phyloP scores from a whole-genome alignment of 2,329 filamentous ascomycete genomes.

The Geosmithia morbida region DNA sequence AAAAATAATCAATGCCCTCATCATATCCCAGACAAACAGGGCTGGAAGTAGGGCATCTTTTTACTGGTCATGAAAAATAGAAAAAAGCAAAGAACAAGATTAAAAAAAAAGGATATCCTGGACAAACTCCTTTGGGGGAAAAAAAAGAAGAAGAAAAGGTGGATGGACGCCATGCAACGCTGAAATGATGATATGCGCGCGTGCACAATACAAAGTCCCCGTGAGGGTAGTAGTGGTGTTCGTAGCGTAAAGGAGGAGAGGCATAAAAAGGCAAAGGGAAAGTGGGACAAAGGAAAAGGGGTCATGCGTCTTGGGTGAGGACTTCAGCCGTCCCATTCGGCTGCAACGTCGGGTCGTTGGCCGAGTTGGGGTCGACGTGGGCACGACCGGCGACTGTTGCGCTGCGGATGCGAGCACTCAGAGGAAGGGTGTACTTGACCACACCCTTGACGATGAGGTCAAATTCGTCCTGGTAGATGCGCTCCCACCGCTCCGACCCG shows the following conservation, averaged over 20 bases:
- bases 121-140: neutral
- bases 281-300: slow-evolving; percentile 1
- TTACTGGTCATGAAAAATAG: neutral
- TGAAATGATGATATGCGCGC: slow-evolving; percentile 3
- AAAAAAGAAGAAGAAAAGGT: neutral
- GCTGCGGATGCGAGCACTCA: slow-evolving; percentile 45
- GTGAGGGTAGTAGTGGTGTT: slow-evolving; percentile 7
- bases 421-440: slow-evolving; percentile 62
- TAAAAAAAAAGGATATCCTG: neutral
- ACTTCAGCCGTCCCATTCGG: slow-evolving; percentile 56
- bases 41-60: no score
- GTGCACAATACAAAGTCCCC: slow-evolving; percentile 14
- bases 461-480: slow-evolving; percentile 81
- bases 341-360: slow-evolving; percentile 45
- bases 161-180: slow-evolving; percentile 17
- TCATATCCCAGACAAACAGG: no score
- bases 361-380: slow-evolving; percentile 46
- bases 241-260: slow-evolving; percentile 8
- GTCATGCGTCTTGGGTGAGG: slow-evolving; percentile 1
- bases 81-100: no score
- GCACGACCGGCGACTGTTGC: slow-evolving; percentile 45
- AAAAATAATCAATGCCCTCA: no score
- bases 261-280: neutral
- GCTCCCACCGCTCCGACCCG: slow-evolving; percentile 78
- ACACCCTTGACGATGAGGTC: slow-evolving; percentile 86